phyloP scores from a whole-genome alignment of 2,329 filamentous ascomycete genomes.

The Chaetomium strumarium region DNA sequence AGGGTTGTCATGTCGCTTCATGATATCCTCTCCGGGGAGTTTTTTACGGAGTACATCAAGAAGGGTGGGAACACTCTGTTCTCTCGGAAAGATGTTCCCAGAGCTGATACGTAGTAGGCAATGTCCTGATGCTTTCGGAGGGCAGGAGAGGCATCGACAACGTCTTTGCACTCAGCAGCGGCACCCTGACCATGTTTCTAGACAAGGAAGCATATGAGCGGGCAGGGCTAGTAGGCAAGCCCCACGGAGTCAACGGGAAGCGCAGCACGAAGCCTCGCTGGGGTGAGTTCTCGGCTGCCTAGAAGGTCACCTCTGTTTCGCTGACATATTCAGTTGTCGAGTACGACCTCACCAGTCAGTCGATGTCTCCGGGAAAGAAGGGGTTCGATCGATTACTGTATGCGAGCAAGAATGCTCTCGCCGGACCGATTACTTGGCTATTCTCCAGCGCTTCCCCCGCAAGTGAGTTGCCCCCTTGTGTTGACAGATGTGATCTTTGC shows the following conservation, averaged over 20 bases:
- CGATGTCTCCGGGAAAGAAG: slow-evolving; percentile 79
- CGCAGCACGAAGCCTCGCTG: slow-evolving; percentile 63
- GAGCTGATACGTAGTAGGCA: slow-evolving; percentile 44
- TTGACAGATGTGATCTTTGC: slow-evolving; percentile 11
- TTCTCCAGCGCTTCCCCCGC: slow-evolving; percentile 58
- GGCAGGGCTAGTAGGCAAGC: slow-evolving; percentile 70
- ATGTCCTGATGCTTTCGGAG: slow-evolving; percentile 78
- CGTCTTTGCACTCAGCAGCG: slow-evolving; percentile 64
- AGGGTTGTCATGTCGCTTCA: slow-evolving; percentile 66
- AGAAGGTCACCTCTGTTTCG: background rate
- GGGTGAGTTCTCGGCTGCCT: slow-evolving; percentile 43
- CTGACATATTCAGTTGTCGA: slow-evolving; percentile 58
- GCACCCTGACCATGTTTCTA: slow-evolving; percentile 67
- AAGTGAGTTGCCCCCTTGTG: slow-evolving; percentile 33
- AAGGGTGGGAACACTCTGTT: slow-evolving; percentile 44
- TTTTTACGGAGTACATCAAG: slow-evolving; percentile 83
- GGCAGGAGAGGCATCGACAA: slow-evolving; percentile 66
- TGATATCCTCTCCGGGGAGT: slow-evolving; percentile 65
- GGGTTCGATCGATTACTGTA: slow-evolving; percentile 73
- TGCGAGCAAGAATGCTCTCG: slow-evolving; percentile 73
- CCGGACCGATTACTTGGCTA: slow-evolving; percentile 65
- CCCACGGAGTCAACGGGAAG: slow-evolving; percentile 53
- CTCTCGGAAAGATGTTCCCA: background rate
- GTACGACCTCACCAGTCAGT: slow-evolving; percentile 64
- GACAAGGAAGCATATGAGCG: slow-evolving; percentile 78